Conservation (phyloP, 2,329 filamentous ascomycete species). For the Neopestalotiopsis rosae region DNA sequence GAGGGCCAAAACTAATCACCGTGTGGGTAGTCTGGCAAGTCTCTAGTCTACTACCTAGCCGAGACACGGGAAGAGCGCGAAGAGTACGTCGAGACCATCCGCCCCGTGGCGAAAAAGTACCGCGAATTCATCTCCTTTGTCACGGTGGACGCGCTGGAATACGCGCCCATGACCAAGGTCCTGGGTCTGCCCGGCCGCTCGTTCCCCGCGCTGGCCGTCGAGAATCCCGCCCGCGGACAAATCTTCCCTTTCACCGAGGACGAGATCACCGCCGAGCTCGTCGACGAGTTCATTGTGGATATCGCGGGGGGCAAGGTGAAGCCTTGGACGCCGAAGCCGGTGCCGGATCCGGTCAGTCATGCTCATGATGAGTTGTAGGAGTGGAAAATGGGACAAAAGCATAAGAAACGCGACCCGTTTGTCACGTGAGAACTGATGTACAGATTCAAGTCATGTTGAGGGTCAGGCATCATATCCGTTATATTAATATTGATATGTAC, state of each 20-base stretch:
- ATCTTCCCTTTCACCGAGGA: slow-evolving; percentile 44
- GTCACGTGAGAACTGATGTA: slow-evolving; percentile 38
- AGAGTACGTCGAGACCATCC: slow-evolving; percentile 41
- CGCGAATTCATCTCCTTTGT: slow-evolving; percentile 53
- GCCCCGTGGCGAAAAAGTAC: slow-evolving; percentile 49
- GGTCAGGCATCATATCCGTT: no score
- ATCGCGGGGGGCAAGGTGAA: slow-evolving; percentile 48
- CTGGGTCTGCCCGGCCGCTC: slow-evolving; percentile 41
- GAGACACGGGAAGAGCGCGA: slow-evolving; percentile 36
- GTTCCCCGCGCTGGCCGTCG: slow-evolving; percentile 45
- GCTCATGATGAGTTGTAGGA: slow-evolving; percentile 36
- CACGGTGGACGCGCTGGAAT: slow-evolving; percentile 51
- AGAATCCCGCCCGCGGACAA: slow-evolving; percentile 50
- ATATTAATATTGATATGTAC: no score
- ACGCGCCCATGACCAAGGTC: slow-evolving; percentile 46
- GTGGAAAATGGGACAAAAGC: slow-evolving; percentile 27
- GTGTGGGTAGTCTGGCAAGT: slow-evolving; percentile 45
- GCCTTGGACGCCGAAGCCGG: slow-evolving; percentile 40
- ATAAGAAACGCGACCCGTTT: no score
- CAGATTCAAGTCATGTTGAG: slow-evolving; percentile 29
- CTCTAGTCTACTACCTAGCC: slow-evolving; percentile 45
- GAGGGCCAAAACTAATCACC: no score
- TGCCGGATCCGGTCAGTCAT: slow-evolving; percentile 4
- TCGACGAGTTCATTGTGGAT: slow-evolving; percentile 50
- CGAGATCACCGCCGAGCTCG: slow-evolving; percentile 37